Percentiles rank a stretch among this genome's conserved stretches.
Conservation (phyloP, 2,329 filamentous ascomycete species). For the Chaetothyriales sp. region DNA sequence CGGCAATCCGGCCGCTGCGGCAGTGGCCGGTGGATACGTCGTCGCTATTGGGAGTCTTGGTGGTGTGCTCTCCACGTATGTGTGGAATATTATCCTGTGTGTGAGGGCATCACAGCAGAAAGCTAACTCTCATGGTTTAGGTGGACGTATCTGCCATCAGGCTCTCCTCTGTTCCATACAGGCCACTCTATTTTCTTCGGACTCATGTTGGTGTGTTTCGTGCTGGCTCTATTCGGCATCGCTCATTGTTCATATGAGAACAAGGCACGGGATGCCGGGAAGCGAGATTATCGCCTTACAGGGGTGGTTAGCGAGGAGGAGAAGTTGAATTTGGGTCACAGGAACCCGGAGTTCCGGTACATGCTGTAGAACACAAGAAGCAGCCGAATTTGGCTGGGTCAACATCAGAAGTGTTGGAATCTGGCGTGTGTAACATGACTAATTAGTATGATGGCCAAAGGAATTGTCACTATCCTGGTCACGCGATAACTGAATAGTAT, state of each 20-base stretch:
- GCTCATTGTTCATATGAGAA: conserved; percentile 21
- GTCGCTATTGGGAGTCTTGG: conserved; percentile 66
- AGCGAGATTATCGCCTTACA: conserved; percentile 18
- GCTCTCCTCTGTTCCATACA: conserved; percentile 37
- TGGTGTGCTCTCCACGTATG: conserved; percentile 56
- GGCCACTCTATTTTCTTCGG: conserved; percentile 40
- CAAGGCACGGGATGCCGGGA: conserved; percentile 18
- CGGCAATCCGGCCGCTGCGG: conserved; percentile 52
- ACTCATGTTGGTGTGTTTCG: conserved; percentile 8
- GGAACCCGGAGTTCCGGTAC: no score
- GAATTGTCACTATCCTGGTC: no score
- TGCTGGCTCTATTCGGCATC: conserved; percentile 10
- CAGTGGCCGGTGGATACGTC: conserved; percentile 63
- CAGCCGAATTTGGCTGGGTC: no score
- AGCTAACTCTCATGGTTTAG: background rate
- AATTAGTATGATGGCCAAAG: no score
- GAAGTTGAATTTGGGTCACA: conserved; percentile 22
- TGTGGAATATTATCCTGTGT: conserved; percentile 49
- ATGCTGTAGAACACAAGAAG: no score
- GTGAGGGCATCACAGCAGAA: background rate
- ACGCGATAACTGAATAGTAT: no score
- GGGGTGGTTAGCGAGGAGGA: conserved; percentile 23
- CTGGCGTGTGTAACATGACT: no score
- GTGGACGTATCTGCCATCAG: conserved; percentile 21
- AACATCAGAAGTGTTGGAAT: no score